phyloP scores from a whole-genome alignment of 208 protist genomes.

The Trichomonas tenax region DNA sequence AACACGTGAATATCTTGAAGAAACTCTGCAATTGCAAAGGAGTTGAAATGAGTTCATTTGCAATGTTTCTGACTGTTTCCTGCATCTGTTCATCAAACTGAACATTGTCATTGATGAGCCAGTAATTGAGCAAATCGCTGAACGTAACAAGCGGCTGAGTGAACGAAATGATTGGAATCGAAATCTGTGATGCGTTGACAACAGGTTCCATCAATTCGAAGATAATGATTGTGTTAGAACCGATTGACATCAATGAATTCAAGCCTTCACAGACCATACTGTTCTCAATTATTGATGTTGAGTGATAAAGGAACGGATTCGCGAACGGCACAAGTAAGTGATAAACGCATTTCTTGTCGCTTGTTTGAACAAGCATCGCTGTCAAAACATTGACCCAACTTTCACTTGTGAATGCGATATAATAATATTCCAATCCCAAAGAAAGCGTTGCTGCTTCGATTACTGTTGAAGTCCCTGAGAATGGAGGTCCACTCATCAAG shows the following conservation, averaged over 20 bases:
- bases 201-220: neutral
- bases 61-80: neutral
- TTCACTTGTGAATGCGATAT: neutral
- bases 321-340: neutral
- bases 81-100: neutral
- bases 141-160: neutral
- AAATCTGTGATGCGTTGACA: neutral
- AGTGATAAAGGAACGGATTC: neutral
- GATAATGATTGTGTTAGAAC: neutral
- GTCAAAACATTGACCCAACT: neutral
- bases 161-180: neutral
- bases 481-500: neutral
- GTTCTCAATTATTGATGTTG: neutral
- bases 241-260: neutral
- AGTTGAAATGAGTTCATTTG: neutral
- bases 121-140: neutral
- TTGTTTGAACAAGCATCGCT: neutral
- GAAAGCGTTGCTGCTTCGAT: neutral
- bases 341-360: neutral
- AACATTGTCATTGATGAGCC: neutral
- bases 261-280: neutral
- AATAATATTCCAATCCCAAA: neutral
- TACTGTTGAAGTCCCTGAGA: neutral
- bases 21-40: neutral
- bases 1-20: neutral